Base-by-base conservation (phyloP, 2,329 filamentous ascomycete genomes). In the Apiospora kogelbergensis region DNA sequence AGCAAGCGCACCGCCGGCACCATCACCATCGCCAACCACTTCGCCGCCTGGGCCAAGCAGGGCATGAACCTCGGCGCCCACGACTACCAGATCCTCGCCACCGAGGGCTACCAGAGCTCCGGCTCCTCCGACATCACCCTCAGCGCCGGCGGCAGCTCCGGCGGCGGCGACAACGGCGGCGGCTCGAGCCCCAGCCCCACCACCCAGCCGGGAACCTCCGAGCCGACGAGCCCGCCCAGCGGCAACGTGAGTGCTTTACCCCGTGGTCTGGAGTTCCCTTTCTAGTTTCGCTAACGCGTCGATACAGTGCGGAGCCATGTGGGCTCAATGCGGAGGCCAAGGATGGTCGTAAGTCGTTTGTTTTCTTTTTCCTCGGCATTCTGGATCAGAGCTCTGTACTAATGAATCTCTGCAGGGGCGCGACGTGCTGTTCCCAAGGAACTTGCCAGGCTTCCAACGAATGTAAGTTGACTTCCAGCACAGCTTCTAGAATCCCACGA, bases 71-170 rank as follows among this genome's bases (percentile, higher is more conserved):
- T 80, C 11, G 75, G 76, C 66, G 70, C 71, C 9, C 74, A 76
- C 70, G 73, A 79, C 70, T 79, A 77, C 71, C 76, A 78, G 75
- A 78, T 79, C 66, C 64, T 79, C 11, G 76, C 78, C 7, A 74
- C 72, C 22, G 77, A 79, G 71, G 76, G 75, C 6, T 85, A 85
- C 66, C 82, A 80, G 45, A 84, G 78, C 57, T 84, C 72, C 11
- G 82, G 80, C 66, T 84, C 83, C 30, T 81, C 80, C 7, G 81
- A 77, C 20, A 75, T 77, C 44, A 70, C 69, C 17, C 65, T 70
- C 45, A 66, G 63, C 41, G 63, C 63, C 40, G 63, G 63, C 63
- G 63, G 63, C 24, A 42, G 37, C 40, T 41, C 63, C n/a, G 63
- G 37, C 1, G 63, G 63, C 0, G 63, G 37, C 7, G 24, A 13